Evolutionary conservation across 495 filamentous ascomycete species (phyloP).

Genomic region (Parachaetomium inaequale): DNA sequence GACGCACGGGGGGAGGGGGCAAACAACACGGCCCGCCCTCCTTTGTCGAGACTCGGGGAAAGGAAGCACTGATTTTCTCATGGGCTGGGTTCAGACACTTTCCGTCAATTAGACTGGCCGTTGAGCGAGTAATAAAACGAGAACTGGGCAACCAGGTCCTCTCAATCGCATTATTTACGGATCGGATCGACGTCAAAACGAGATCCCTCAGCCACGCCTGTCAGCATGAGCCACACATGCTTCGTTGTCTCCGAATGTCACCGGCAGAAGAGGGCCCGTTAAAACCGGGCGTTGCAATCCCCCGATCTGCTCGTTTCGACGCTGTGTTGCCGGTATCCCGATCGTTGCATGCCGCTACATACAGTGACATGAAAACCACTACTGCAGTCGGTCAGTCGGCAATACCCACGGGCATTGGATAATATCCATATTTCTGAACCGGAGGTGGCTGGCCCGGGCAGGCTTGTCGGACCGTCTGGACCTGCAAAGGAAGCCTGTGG

Average conservation of each 20-base stretch:
- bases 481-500: not conserved
- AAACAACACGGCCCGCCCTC: not conserved
- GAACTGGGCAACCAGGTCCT: too few species aligned
- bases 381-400: not conserved
- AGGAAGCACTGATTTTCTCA: not conserved
- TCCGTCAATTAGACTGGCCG: not conserved
- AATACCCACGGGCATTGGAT: not conserved
- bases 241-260: not conserved
- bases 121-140: too few species aligned
- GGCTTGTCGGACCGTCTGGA: not conserved
- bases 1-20: not conserved
- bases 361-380: not conserved
- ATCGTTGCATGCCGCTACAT: not conserved
- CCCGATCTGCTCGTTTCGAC: not conserved
- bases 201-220: not conserved
- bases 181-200: not conserved
- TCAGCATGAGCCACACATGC: not conserved
- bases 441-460: not conserved
- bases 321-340: not conserved
- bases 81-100: not conserved
- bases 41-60: not conserved
- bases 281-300: not conserved
- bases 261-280: not conserved
- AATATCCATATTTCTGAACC: not conserved
- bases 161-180: not conserved